Evolutionary conservation across 2,329 filamentous ascomycete species (phyloP).

Genomic region (Byssothecium circinans): DNA sequence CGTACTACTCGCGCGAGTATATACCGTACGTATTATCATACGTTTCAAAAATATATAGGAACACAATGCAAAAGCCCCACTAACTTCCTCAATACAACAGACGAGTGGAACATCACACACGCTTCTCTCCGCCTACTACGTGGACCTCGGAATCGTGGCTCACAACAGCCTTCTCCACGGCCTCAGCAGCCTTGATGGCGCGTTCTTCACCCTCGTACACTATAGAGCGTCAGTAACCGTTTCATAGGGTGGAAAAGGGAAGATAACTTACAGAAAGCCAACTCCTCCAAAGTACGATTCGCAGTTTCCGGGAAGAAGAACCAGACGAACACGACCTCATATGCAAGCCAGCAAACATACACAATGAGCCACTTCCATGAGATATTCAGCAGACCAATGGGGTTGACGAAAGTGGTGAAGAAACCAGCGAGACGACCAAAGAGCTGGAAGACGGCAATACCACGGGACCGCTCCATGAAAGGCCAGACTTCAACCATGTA

Average conservation of each 20-base stretch:
- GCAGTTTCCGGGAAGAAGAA: slow-evolving; percentile 70
- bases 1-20: too few relatives aligned
- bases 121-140: not conserved
- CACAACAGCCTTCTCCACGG: slow-evolving; percentile 20
- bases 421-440: slow-evolving; percentile 62
- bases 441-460: slow-evolving; percentile 59
- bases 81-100: not conserved
- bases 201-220: slow-evolving; percentile 25
- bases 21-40: too few relatives aligned
- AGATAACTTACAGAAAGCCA: slow-evolving; percentile 47
- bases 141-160: not conserved
- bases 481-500: slow-evolving; percentile 54
- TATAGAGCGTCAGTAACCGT: slow-evolving; percentile 5
- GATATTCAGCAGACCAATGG: slow-evolving; percentile 61
- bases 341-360: slow-evolving; percentile 60
- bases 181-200: slow-evolving; percentile 14
- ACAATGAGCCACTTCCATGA: slow-evolving; percentile 67
- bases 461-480: slow-evolving; percentile 50
- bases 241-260: not conserved
- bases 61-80: not conserved
- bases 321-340: slow-evolving; percentile 62
- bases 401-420: slow-evolving; percentile 62
- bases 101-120: not conserved
- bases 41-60: not conserved
- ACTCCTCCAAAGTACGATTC: slow-evolving; percentile 67